Evolutionary conservation across 139 green algal species (phyloP), one percentile per base, ranked within the genome.

Genomic region (Chlorella sorokiniana): DNA sequence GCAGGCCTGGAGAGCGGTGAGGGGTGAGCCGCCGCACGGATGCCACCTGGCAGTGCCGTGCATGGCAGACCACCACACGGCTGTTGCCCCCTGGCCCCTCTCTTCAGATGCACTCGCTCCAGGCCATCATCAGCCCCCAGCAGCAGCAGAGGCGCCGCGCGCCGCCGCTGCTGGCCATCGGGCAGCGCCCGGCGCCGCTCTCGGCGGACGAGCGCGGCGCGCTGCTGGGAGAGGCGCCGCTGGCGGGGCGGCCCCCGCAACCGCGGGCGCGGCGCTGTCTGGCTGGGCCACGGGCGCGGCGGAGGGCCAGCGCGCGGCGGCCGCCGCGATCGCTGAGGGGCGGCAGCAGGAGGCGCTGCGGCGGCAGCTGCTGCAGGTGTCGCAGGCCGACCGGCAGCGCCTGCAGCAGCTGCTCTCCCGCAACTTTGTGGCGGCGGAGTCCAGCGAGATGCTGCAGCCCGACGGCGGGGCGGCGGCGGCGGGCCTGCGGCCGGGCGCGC

Each of bases 181-280:
- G 68, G 64, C 83, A 82, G 54, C 81, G 76, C 31, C 65, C 76
- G 18, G 82, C 51, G 1, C 87, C 81, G 0, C 81, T 96, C 14
- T 87, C 80, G 3, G 86, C 92, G 27, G 90, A 95, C 56, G 86
- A 96, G 68, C 79, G 92, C 1, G 90, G 91, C 37, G 71, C 41
- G 0, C 41, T 95, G 44, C 86, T 96, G 23, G 91, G 92, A 0
- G 93, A 96, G 87, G 63, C 68, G 27, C 83, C 86, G 16, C 86
- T 95, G 69, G 83, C 88, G 1, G 51, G 2, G 71, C 69, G 3
- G 65, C 80, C 0, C 38, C 40, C 16, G 61, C 74, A 31, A 40
- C 79, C 44, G 80, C 76, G 44, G 61, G 69, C 31, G 59, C 64
- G 14, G 7, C 1, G 27, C 61, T 25, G 23, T 1, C 61, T 5